Evolutionary conservation across 2,329 filamentous ascomycete species (phyloP), one percentile per base, ranked within the genome.

Genomic region (Aureobasidium sp.): DNA sequence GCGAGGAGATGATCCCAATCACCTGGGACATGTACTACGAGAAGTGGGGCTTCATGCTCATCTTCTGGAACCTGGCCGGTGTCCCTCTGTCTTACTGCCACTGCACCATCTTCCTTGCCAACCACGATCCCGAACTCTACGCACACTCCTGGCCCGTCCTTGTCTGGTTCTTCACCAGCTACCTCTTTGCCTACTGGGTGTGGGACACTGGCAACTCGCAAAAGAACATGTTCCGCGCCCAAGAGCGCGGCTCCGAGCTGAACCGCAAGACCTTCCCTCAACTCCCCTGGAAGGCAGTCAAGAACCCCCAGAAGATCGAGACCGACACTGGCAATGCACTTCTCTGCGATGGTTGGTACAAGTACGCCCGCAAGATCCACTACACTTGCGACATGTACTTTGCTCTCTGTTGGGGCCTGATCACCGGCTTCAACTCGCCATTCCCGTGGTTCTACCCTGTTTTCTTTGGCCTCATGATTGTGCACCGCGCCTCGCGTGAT

Each of bases 21-120:
- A 94, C 90, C 55, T 96, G 91, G 86, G 91, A 96, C 71, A 96
- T 96, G 88, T 96, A 95, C 80, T 93, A 91, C 70, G 91, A 96
- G 81, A 96, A 96, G 78, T 92, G 90, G 85, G 91, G 91, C 58
- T 96, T 96, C 80, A 96, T 96, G 91, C 84, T 96, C 67, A 95
- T 95, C 75, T 96, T 96, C 84, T 96, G 91, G 91, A 96, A 96
- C 77, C 80, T 96, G 73, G 91, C 91, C 51, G 91, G 91, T 67
- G 91, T 96, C 29, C 91, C 91, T 15, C 82, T 96, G 58, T 91
- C 87, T 61, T 96, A 96, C 82, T 96, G 91, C 79, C 91, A 96
- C 80, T 94, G 89, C 82, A 93, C 89, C 53, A 85, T 96, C 69
- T 96, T 89, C 77, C 82, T 96, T 56, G 91, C 91, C 67, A 92